A percentile compares a stretch with the other conserved stretches of the same genome.
Evolutionary conservation across 83 land plant species (phyloP).

Genomic region (Isoetes engelmannii): DNA sequence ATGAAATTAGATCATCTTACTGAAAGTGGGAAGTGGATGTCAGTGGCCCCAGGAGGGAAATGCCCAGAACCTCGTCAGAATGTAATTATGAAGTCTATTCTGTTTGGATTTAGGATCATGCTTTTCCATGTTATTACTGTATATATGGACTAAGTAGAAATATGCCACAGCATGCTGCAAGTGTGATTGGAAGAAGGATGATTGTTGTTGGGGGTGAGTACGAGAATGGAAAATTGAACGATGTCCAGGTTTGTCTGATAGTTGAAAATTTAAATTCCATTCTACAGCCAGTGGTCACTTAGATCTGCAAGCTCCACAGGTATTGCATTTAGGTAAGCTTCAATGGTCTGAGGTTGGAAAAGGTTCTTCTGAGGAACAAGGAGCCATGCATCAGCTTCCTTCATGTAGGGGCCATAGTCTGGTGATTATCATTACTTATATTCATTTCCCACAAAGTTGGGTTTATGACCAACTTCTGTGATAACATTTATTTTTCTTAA

Average conservation of each 20-base stretch:
- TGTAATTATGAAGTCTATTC: too few species aligned
- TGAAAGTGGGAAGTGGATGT: neutral
- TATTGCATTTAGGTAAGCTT: slow-evolving; percentile 66
- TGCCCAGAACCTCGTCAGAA: neutral
- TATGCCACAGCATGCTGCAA: slow-evolving; percentile 79
- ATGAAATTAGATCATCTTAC: neutral
- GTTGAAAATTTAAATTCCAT: neutral
- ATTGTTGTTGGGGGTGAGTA: slow-evolving; percentile 90
- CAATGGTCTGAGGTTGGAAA: slow-evolving; percentile 41
- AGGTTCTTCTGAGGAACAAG: slow-evolving; percentile 29
- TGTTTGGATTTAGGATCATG: too few species aligned
- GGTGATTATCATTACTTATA: slow-evolving; percentile 34
- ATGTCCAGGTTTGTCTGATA: slow-evolving; percentile 55
- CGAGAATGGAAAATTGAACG: slow-evolving; percentile 53
- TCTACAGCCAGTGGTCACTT: neutral
- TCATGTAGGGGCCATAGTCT: slow-evolving; percentile 85
- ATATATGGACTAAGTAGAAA: neutral
- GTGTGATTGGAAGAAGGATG: slow-evolving; percentile 87
- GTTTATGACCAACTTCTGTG: neutral
- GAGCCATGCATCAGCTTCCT: slow-evolving; percentile 54
- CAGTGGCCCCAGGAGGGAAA: neutral
- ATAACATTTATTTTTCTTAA: neutral
- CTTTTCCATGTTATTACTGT: too few species aligned
- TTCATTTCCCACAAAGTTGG: neutral
- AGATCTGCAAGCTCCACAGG: slow-evolving; percentile 27